Evolutionary conservation across 1,284 basidiomycete species (phyloP).

Genomic region (Microbotryum intermedium): DNA sequence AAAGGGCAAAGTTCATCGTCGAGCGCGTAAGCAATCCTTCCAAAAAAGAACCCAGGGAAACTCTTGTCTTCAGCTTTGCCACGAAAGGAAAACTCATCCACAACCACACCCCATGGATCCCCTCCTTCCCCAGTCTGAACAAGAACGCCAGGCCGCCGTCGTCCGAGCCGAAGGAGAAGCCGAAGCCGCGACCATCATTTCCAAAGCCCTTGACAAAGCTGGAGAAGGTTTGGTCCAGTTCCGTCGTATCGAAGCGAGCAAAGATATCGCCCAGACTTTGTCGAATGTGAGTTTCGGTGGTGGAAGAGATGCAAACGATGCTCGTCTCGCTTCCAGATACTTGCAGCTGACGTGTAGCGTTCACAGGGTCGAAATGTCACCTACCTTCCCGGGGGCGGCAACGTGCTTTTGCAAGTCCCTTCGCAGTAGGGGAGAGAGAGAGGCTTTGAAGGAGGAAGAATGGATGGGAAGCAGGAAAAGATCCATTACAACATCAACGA

Average conservation of each 20-base stretch:
- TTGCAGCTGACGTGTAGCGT: too few relatives aligned
- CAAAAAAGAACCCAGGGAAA: conserved; percentile 3
- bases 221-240: conserved; percentile 94
- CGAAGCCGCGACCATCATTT: conserved; percentile 89
- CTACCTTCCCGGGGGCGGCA: conserved; percentile 40
- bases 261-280: conserved; percentile 68
- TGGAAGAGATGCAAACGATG: neutral
- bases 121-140: conserved; percentile 62
- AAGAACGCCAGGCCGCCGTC: conserved; percentile 96
- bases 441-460: neutral
- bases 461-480: too few relatives aligned
- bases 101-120: neutral
- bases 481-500: too few relatives aligned
- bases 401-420: conserved; percentile 16
- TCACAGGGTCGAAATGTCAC: conserved; percentile 41
- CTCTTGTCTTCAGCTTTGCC: neutral
- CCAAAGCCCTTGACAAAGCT: conserved; percentile 81
- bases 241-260: conserved; percentile 93
- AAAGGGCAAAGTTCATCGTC: conserved; percentile 97
- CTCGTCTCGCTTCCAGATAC: neutral
- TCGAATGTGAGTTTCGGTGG: conserved; percentile 30
- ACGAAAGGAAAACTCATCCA: too few relatives aligned
- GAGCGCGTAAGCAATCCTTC: conserved; percentile 63
- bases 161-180: conserved; percentile 98
- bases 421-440: neutral